phyloP scores from a whole-genome alignment of 1,284 basidiomycete genomes.

The Papiliotrema flavescens region DNA sequence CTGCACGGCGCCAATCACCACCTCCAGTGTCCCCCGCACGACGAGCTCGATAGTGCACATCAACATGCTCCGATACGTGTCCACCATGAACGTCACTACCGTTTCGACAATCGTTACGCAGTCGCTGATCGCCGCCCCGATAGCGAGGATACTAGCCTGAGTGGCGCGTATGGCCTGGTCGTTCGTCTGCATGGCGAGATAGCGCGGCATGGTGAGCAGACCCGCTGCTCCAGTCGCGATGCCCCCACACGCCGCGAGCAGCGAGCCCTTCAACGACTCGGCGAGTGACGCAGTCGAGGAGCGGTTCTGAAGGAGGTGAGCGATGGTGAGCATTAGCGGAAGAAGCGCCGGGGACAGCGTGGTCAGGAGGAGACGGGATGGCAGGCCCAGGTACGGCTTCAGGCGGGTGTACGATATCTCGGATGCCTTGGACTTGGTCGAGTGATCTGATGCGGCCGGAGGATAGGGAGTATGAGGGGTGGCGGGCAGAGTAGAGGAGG shows the following conservation, averaged over 20 bases:
- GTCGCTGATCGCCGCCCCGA: conserved; percentile 64
- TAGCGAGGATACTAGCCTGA: conserved; percentile 71
- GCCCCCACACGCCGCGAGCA: conserved; percentile 74
- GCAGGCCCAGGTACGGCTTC: conserved; percentile 75
- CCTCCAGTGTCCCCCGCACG: conserved; percentile 71
- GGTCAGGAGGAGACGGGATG: conserved; percentile 74
- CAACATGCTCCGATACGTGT: conserved; percentile 85
- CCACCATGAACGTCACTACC: conserved; percentile 86
- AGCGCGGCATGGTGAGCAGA: conserved; percentile 79
- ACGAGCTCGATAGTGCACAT: conserved; percentile 89
- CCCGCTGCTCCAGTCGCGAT: conserved; percentile 77
- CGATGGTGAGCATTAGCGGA: conserved; percentile 80
- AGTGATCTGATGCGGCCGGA: neutral
- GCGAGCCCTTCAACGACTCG: conserved; percentile 63
- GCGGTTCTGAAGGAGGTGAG: conserved; percentile 71
- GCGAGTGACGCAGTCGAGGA: conserved; percentile 61
- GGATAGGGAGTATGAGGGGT: conserved; percentile 33
- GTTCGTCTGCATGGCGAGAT: conserved; percentile 79
- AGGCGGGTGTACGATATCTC: conserved; percentile 46
- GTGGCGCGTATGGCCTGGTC: conserved; percentile 69
- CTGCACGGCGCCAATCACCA: conserved; percentile 76
- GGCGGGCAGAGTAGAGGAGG: conserved; percentile 25
- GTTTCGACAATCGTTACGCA: conserved; percentile 73
- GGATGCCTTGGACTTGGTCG: neutral
- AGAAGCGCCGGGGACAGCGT: conserved; percentile 65